Evolutionary conservation across 2,329 filamentous ascomycete genomes (phyloP).

Genomic region (Pseudogymnoascus sp.): DNA sequence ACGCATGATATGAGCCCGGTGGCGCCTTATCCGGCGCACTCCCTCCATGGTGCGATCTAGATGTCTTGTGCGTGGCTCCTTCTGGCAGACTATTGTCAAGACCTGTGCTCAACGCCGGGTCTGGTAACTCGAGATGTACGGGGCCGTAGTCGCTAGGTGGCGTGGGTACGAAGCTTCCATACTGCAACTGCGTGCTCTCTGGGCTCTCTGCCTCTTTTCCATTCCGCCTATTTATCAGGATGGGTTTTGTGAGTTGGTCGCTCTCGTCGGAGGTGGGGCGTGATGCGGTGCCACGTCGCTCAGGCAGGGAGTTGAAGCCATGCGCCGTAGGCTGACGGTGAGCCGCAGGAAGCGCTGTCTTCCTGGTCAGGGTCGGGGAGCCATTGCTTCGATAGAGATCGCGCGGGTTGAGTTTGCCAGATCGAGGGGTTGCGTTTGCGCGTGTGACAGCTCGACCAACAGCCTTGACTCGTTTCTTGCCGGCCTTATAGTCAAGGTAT

Average conservation of each 20-base stretch:
- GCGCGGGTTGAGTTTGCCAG: constrained; percentile 11
- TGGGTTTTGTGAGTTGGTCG: constrained; percentile 3
- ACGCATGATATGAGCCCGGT: not conserved
- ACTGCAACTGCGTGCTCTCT: constrained; percentile 30
- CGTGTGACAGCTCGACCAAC: constrained; percentile 65
- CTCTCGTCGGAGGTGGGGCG: constrained; percentile 7
- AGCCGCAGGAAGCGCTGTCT: not conserved
- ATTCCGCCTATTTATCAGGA: constrained; percentile 7
- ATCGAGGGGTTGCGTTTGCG: constrained; percentile 45
- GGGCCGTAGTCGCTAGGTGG: constrained; percentile 33
- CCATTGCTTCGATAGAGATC: constrained; percentile 10
- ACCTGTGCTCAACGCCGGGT: constrained; percentile 39
- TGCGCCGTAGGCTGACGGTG: not conserved
- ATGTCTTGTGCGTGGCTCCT: not conserved
- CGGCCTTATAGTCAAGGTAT: constrained; percentile 91
- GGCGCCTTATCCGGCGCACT: not conserved
- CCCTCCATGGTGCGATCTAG: not conserved
- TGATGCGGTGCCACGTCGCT: not conserved
- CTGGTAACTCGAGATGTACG: constrained; percentile 50
- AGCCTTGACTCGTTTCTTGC: constrained; percentile 89
- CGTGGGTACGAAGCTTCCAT: constrained; percentile 57
- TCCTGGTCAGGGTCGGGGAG: not conserved
- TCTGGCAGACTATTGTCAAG: not conserved
- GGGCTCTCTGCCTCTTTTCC: constrained; percentile 5
- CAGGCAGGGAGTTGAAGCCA: not conserved